These are phyloP conservation scores for Phytophthora citricola DNA, from an alignment of 352 stramenopile genomes.

Conservation along the genomic window DNA sequence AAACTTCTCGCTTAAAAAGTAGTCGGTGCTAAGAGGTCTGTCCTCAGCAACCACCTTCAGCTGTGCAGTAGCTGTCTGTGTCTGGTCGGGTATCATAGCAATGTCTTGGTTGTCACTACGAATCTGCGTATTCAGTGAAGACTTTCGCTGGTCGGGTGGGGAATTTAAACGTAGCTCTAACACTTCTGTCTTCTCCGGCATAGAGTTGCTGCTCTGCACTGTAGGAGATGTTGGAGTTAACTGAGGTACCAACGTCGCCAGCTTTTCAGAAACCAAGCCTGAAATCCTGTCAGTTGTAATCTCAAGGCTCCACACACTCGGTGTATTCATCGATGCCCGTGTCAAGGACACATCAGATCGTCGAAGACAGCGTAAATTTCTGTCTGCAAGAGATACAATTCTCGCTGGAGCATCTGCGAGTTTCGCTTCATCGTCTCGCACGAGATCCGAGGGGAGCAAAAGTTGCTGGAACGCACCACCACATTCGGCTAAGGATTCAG, in stretches of 20 bases:
- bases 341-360: slow-evolving; percentile 32
- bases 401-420: slow-evolving; percentile 24
- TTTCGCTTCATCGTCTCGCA: slow-evolving; percentile 30
- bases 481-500: slow-evolving; percentile 1
- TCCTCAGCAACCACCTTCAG: slow-evolving; percentile 21
- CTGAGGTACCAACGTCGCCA: neutral
- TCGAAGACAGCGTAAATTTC: slow-evolving; percentile 24
- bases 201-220: neutral
- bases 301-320: slow-evolving; percentile 38
- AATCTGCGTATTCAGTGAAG: neutral
- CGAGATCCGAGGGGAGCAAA: slow-evolving; percentile 33
- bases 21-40: slow-evolving; percentile 33
- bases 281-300: neutral
- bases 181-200: neutral
- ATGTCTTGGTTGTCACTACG: neutral
- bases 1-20: slow-evolving; percentile 45
- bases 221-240: neutral
- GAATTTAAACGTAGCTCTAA: neutral
- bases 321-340: slow-evolving; percentile 41
- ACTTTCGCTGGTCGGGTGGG: neutral
- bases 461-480: slow-evolving; percentile 23
- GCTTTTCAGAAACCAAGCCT: slow-evolving; percentile 22
- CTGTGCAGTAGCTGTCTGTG: slow-evolving; percentile 9
- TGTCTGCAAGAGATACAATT: slow-evolving; percentile 18
- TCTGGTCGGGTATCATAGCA: neutral